Conservation (phyloP, 1,139 yeast genomes). For the Scheffersomyces parashehatae region DNA sequence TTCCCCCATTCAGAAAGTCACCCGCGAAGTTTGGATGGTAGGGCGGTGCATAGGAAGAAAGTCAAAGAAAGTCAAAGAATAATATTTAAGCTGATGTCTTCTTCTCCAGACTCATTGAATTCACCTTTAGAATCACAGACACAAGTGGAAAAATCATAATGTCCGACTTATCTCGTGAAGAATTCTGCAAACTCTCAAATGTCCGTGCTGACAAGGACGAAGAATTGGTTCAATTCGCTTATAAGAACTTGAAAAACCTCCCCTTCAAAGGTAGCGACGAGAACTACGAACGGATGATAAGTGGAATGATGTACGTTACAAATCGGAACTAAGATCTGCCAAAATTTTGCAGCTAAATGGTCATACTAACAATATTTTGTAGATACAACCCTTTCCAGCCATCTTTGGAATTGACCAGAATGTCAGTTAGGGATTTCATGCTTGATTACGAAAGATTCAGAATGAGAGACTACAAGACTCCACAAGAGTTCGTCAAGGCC, state of each 20-base stretch:
- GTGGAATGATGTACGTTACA: background rate
- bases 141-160: background rate
- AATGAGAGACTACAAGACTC: conserved; percentile 1
- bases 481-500: background rate
- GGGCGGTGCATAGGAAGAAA: too few species aligned
- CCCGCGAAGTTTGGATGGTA: too few species aligned
- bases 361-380: background rate
- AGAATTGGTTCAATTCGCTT: background rate
- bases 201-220: background rate
- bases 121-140: too few species aligned
- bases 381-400: background rate
- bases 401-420: background rate
- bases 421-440: background rate
- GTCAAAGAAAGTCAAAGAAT: too few species aligned
- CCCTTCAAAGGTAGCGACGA: background rate
- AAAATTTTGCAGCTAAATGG: background rate
- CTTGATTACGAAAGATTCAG: background rate
- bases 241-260: background rate
- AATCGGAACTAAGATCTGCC: background rate
- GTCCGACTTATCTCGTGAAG: background rate
- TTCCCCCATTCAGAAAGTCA: too few species aligned
- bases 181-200: background rate
- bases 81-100: too few species aligned
- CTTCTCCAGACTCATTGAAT: too few species aligned
- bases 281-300: background rate